Evolutionary conservation across 2,329 filamentous ascomycete species (phyloP).

Genomic region (Claviceps pazoutovae): DNA sequence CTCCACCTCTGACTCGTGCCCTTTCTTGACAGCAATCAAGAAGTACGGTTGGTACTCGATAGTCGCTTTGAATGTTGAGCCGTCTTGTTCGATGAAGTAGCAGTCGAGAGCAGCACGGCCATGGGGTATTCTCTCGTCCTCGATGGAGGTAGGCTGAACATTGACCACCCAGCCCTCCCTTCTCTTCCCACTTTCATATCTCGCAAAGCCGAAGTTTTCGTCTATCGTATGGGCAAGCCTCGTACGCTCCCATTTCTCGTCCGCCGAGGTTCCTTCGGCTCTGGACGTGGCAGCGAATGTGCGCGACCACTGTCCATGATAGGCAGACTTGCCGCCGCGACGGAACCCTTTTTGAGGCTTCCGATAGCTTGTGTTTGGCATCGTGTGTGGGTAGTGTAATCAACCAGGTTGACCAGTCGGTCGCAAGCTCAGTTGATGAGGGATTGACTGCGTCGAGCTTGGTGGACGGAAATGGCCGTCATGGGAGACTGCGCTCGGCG

Average conservation of each 20-base stretch:
- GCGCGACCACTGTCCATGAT: slow-evolving; percentile 56
- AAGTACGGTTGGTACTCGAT: slow-evolving; percentile 97
- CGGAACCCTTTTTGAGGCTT: slow-evolving; percentile 52
- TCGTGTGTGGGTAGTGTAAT: slow-evolving; percentile 12
- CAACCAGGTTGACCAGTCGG: not conserved
- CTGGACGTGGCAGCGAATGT: slow-evolving; percentile 70
- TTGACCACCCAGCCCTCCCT: slow-evolving; percentile 90
- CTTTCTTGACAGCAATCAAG: slow-evolving; percentile 75
- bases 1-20: slow-evolving; percentile 83
- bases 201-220: slow-evolving; percentile 84
- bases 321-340: slow-evolving; percentile 53
- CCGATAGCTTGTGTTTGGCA: slow-evolving; percentile 48
- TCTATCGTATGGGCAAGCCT: slow-evolving; percentile 80
- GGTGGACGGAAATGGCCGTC: slow-evolving; percentile 7
- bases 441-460: slow-evolving; percentile 7
- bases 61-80: slow-evolving; percentile 87
- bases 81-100: slow-evolving; percentile 88
- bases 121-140: slow-evolving; percentile 71
- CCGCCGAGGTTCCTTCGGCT: slow-evolving; percentile 74
- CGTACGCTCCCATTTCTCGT: slow-evolving; percentile 82
- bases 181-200: slow-evolving; percentile 74
- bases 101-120: slow-evolving; percentile 87
- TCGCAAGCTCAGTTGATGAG: slow-evolving; percentile 9
- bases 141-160: slow-evolving; percentile 76
- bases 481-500: slow-evolving; percentile 7